Conservation (phyloP, 2,329 filamentous ascomycete species). For the Aspergillus calidoustus region DNA sequence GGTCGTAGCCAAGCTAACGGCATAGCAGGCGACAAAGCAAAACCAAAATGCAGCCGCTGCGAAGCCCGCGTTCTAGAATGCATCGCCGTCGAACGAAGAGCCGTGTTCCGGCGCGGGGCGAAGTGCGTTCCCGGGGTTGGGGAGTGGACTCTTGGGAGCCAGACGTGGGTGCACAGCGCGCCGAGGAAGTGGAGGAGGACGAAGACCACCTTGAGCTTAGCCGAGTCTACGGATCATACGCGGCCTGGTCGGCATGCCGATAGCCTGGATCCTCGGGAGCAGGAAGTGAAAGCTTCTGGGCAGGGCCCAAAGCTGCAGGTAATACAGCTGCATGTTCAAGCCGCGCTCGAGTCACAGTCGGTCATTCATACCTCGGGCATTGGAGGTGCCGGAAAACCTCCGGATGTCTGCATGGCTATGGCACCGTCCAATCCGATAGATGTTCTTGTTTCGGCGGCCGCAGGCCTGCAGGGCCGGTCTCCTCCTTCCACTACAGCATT, state of each 20-base stretch:
- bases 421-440: not conserved
- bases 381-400: too few species aligned
- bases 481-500: not conserved
- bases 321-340: too few species aligned
- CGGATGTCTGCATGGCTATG: too few species aligned
- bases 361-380: too few species aligned
- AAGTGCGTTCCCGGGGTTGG: not conserved
- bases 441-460: not conserved
- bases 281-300: too few species aligned
- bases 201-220: not conserved
- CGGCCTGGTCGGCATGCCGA: too few species aligned
- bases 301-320: too few species aligned
- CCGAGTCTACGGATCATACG: too few species aligned
- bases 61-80: not conserved
- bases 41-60: not conserved
- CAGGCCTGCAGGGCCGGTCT: not conserved
- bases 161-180: constrained; percentile 31
- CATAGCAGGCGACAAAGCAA: not conserved
- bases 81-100: not conserved
- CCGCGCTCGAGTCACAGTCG: too few species aligned
- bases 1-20: not conserved
- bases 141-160: constrained; percentile 1
- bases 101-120: not conserved
- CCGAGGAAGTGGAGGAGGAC: constrained; percentile 22
- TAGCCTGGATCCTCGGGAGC: not conserved